Evolutionary conservation across 2,329 filamentous ascomycete species (phyloP).

Genomic region (Epichloe hybrida): DNA sequence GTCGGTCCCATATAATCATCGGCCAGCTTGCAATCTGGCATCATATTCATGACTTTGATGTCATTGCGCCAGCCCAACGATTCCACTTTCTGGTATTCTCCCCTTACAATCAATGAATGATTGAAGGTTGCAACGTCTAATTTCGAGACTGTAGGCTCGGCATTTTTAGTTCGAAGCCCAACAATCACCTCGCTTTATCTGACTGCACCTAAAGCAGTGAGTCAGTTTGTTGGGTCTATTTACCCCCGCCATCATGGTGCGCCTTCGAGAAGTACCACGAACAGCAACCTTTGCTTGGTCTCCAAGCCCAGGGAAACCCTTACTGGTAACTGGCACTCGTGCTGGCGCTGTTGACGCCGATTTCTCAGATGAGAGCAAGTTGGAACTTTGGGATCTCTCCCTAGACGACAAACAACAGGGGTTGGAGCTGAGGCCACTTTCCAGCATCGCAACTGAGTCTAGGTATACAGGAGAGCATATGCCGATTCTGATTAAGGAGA

Average conservation of each 20-base stretch:
- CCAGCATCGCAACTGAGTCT: conserved; percentile 74
- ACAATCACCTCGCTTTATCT: not conserved
- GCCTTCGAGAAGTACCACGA: conserved; percentile 87
- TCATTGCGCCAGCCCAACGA: conserved; percentile 6
- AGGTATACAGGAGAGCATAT: conserved; percentile 42
- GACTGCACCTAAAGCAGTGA: conserved; percentile 9
- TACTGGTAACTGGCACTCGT: conserved; percentile 85
- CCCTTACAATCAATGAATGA: not conserved
- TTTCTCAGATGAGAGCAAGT: conserved; percentile 92
- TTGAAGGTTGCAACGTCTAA: not conserved
- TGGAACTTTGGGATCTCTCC: conserved; percentile 92
- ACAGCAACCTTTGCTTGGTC: conserved; percentile 98
- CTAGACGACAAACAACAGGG: conserved; percentile 64
- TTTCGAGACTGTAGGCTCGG: conserved; percentile 1
- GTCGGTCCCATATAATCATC: conserved; percentile 3
- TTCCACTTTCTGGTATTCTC: conserved; percentile 7
- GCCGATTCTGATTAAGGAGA: not conserved
- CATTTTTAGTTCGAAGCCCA: not conserved
- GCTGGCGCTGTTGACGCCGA: conserved; percentile 92
- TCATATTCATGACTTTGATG: conserved; percentile 20
- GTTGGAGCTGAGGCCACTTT: conserved; percentile 73
- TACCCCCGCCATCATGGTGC: conserved; percentile 57
- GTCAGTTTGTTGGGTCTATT: conserved; percentile 8
- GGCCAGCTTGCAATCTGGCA: conserved; percentile 31
- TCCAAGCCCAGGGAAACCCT: conserved; percentile 60